phyloP scores from a whole-genome alignment of 2,329 filamentous ascomycete genomes.

The Paecilomyces variotii region DNA sequence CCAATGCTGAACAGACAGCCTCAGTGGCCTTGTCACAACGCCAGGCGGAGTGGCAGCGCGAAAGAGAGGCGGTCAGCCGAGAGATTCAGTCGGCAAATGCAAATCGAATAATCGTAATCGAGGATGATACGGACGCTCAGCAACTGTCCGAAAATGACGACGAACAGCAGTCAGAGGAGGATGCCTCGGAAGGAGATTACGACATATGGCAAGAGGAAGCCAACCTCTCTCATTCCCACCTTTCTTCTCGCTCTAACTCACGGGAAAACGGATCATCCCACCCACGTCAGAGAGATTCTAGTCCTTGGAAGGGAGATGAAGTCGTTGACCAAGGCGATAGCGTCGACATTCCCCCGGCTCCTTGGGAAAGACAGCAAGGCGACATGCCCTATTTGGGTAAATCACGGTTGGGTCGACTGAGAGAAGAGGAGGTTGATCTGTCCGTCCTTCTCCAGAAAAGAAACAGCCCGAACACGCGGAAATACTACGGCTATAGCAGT shows the following conservation, averaged over 20 bases:
- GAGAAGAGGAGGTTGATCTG: constrained; percentile 28
- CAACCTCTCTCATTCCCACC: constrained; percentile 23
- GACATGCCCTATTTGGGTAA: constrained; percentile 20
- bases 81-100: constrained; percentile 36
- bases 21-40: constrained; percentile 19
- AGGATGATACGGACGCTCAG: constrained; percentile 25
- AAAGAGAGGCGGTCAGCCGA: constrained; percentile 37
- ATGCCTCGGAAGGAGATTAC: constrained; percentile 26
- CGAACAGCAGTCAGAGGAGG: constrained; percentile 9
- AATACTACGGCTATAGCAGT: constrained; percentile 28
- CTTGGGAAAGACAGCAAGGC: constrained; percentile 21
- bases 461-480: constrained; percentile 28
- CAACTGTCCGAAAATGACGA: constrained; percentile 5
- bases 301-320: constrained; percentile 23
- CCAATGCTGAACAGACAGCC: neutral
- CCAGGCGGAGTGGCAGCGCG: constrained; percentile 37
- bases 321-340: constrained; percentile 14
- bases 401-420: constrained; percentile 25
- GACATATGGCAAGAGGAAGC: constrained; percentile 43
- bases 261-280: constrained; percentile 13
- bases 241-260: constrained; percentile 11
- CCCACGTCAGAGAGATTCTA: constrained; percentile 17
- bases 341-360: constrained; percentile 18
- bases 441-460: constrained; percentile 22
- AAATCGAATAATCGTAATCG: constrained; percentile 37